A percentile compares a stretch with the other conserved stretches of the same genome.
These are phyloP conservation scores for Discostella pseudostelligera DNA, from an alignment of 108 stramenopile species.

Conservation along the genomic window DNA sequence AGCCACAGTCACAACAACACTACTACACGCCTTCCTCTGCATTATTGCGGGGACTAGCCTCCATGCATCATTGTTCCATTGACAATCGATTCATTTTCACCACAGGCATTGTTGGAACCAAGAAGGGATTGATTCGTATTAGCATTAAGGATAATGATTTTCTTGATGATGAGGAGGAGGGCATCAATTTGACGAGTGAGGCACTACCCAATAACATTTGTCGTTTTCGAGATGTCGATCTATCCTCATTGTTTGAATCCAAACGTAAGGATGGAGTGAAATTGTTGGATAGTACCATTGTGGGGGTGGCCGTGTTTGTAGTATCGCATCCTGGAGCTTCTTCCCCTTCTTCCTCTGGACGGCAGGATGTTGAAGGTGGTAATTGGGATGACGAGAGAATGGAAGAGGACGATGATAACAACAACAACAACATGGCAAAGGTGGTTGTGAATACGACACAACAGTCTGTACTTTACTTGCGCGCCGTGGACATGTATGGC, in stretches of 20 bases:
- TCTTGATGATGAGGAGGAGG: too few relatives aligned
- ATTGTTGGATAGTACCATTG: too few relatives aligned
- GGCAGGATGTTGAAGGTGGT: neutral
- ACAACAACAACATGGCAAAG: neutral
- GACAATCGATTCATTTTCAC: constrained; percentile 21
- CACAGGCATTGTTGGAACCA: constrained; percentile 7
- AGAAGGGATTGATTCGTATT: constrained; percentile 8
- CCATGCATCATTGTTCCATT: constrained; percentile 3
- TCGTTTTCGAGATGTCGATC: too few relatives aligned
- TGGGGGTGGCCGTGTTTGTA: too few relatives aligned
- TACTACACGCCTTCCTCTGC: too few relatives aligned
- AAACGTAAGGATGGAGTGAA: too few relatives aligned
- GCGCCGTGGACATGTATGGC: constrained; percentile 11
- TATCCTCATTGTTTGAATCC: too few relatives aligned
- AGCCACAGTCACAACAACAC: too few relatives aligned
- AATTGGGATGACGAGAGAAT: neutral
- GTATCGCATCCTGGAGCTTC: neutral
- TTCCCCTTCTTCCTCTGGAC: too few relatives aligned
- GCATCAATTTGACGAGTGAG: too few relatives aligned
- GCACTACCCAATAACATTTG: too few relatives aligned
- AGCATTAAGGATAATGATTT: neutral
- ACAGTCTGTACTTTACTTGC: neutral
- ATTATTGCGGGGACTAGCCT: constrained; percentile 8
- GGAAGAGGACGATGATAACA: neutral
- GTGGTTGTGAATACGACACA: neutral